These are phyloP conservation scores for Trifolium pratense DNA, from an alignment of 306 rosid genomes.

Conservation along the genomic window DNA sequence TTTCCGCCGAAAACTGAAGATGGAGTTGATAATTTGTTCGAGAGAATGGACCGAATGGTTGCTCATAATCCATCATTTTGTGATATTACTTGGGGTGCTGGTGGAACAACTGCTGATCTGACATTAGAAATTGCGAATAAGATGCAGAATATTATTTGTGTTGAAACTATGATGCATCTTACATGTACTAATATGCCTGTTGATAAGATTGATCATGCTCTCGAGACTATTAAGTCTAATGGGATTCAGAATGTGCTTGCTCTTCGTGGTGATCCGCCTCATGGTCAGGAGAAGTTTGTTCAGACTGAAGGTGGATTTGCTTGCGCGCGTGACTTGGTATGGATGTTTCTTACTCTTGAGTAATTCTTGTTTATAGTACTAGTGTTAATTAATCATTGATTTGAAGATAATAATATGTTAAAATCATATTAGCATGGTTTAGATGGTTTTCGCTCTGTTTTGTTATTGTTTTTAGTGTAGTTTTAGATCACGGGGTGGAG, in stretches of 20 bases:
- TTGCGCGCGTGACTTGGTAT: constrained; percentile 88
- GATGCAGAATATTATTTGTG: constrained; percentile 95
- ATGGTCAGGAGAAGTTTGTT: constrained; percentile 95
- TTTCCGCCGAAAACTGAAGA: constrained; percentile 97
- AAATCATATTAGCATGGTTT: background rate
- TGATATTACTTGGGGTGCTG: constrained; percentile 98
- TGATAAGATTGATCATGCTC: constrained; percentile 91
- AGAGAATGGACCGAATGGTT: constrained; percentile 98
- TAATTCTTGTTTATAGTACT: background rate
- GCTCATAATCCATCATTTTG: constrained; percentile 90
- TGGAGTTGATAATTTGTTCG: constrained; percentile 87
- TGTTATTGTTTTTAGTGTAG: background rate
- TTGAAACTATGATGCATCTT: constrained; percentile 96
- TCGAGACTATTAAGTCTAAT: constrained; percentile 76
- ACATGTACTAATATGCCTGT: constrained; percentile 98
- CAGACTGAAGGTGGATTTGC: constrained; percentile 91
- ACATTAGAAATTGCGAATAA: constrained; percentile 85
- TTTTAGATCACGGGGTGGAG: background rate
- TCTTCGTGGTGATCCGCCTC: constrained; percentile 96
- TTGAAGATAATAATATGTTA: background rate
- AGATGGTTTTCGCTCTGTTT: background rate
- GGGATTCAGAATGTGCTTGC: constrained; percentile 98
- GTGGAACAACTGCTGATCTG: constrained; percentile 92
- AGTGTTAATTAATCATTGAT: background rate
- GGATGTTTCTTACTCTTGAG: background rate